phyloP scores from a whole-genome alignment of 2,329 filamentous ascomycete species.

The Calonectria hongkongensis region DNA sequence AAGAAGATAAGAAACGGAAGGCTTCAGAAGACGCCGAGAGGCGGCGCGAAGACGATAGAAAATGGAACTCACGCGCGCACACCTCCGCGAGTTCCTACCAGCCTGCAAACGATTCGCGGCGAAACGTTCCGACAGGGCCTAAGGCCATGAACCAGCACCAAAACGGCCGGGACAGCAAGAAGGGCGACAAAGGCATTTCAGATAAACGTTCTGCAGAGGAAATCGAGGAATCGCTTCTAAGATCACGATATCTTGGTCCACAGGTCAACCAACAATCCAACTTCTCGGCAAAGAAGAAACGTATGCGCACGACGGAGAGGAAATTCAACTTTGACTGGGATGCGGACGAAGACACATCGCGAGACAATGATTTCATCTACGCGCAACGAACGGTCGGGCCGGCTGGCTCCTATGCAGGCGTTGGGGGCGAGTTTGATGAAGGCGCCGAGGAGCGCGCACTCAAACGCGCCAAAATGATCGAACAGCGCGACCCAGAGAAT shows the following conservation, averaged over 20 bases:
- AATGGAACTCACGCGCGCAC: slow-evolving; percentile 57
- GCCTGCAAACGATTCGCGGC: slow-evolving; percentile 49
- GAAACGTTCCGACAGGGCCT: slow-evolving; percentile 80
- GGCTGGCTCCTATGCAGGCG: slow-evolving; percentile 66
- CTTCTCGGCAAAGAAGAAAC: slow-evolving; percentile 97
- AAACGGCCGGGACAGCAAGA: slow-evolving; percentile 59
- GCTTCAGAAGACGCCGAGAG: slow-evolving; percentile 79
- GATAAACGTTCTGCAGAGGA: slow-evolving; percentile 72
- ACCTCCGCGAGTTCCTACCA: slow-evolving; percentile 54
- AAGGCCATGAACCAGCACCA: slow-evolving; percentile 74
- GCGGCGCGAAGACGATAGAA: slow-evolving; percentile 77
- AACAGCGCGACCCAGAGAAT: slow-evolving; percentile 83
- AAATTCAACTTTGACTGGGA: slow-evolving; percentile 99
- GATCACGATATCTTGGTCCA: slow-evolving; percentile 92
- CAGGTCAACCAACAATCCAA: slow-evolving; percentile 88
- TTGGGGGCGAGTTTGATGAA: slow-evolving; percentile 71
- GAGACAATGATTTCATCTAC: slow-evolving; percentile 85
- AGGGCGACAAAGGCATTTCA: slow-evolving; percentile 59
- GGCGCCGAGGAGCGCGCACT: slow-evolving; percentile 72
- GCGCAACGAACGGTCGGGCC: slow-evolving; percentile 56
- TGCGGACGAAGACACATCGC: slow-evolving; percentile 88
- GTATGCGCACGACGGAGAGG: slow-evolving; percentile 92
- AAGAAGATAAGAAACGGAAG: slow-evolving; percentile 73
- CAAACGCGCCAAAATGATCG: slow-evolving; percentile 80
- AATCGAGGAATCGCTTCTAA: slow-evolving; percentile 83